Evolutionary conservation across 2,329 filamentous ascomycete species (phyloP).

Genomic region (Ceratocystis cacaofunesta): DNA sequence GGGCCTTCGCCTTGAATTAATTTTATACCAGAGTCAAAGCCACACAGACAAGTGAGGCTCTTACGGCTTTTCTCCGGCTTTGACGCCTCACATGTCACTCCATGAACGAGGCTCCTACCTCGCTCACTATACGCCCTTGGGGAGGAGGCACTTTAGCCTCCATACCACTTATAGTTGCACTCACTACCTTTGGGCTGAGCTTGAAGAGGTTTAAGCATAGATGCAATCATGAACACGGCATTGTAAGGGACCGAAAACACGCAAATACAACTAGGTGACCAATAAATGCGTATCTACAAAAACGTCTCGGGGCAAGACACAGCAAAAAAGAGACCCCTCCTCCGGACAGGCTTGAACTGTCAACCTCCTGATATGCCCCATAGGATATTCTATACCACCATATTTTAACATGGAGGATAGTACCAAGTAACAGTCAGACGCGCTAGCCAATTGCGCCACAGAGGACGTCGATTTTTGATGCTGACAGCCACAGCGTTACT

Average conservation of each 20-base stretch:
- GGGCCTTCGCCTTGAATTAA: background rate
- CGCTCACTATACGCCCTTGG: background rate
- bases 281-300: too few relatives aligned
- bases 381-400: background rate
- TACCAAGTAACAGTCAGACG: constrained; percentile 39
- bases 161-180: background rate
- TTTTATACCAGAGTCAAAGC: background rate
- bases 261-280: too few relatives aligned
- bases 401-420: background rate
- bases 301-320: background rate
- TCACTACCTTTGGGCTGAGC: background rate
- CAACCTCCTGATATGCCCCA: constrained; percentile 8
- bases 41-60: background rate
- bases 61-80: background rate
- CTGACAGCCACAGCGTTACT: background rate
- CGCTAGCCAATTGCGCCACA: constrained; percentile 41
- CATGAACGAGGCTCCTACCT: too few relatives aligned
- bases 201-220: background rate
- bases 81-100: background rate
- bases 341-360: constrained; percentile 15
- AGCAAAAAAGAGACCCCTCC: background rate
- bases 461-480: constrained; percentile 8
- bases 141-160: background rate
- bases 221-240: too few relatives aligned
- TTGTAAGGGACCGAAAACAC: too few relatives aligned